These are phyloP conservation scores for Echium plantagineum DNA, from an alignment of 257 asterid genomes.

Conservation along the genomic window DNA sequence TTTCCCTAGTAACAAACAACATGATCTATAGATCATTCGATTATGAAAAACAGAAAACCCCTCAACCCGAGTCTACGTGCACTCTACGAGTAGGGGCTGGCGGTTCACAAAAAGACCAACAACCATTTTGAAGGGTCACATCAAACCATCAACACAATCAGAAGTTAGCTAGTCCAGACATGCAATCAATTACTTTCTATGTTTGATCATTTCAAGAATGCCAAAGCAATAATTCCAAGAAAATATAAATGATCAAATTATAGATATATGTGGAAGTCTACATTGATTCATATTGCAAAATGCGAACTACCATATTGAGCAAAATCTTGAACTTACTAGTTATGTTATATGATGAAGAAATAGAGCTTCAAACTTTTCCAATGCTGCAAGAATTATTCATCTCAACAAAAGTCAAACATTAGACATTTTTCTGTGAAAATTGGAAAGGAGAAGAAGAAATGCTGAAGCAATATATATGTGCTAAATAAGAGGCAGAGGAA, in stretches of 20 bases:
- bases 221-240: not conserved
- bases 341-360: not conserved
- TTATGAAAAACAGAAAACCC: too few relatives aligned
- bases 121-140: not conserved
- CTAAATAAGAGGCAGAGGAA: not conserved
- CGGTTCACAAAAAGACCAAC: too few relatives aligned
- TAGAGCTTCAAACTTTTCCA: constrained; percentile 1
- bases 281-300: not conserved
- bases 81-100: too few relatives aligned
- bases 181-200: not conserved
- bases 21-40: not conserved
- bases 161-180: too few relatives aligned
- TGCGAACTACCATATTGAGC: not conserved
- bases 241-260: too few relatives aligned
- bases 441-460: not conserved
- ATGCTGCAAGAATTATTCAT: not conserved
- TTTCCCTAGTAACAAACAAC: not conserved
- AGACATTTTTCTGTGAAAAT: not conserved
- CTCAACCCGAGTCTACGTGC: too few relatives aligned
- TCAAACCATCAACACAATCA: not conserved
- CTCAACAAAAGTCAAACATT: constrained; percentile 3
- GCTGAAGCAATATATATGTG: constrained; percentile 1
- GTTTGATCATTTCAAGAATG: not conserved
- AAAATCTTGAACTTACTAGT: constrained; percentile 1
- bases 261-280: not conserved